phyloP scores from a whole-genome alignment of 2,329 filamentous ascomycete genomes.

The Dactylonectria estremocensis region DNA sequence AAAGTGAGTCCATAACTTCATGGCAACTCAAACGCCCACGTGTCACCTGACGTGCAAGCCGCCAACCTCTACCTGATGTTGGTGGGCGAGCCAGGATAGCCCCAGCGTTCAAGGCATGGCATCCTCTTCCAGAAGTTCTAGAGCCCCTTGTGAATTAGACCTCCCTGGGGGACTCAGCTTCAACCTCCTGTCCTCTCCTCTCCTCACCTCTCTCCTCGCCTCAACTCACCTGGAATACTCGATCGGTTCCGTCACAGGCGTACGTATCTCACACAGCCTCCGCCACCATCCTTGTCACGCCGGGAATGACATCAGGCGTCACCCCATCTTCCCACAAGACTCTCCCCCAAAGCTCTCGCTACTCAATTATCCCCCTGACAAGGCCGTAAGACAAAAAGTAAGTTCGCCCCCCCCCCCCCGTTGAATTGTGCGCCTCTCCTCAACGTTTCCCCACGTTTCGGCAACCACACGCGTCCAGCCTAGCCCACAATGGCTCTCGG shows the following conservation, averaged over 20 bases:
- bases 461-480: conserved; percentile 19
- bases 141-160: conserved; percentile 7
- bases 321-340: conserved; percentile 14
- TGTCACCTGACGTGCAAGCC: neutral
- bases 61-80: neutral
- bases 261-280: neutral
- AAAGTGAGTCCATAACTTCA: neutral
- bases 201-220: conserved; percentile 14
- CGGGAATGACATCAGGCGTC: conserved; percentile 21
- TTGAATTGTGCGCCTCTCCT: conserved; percentile 17
- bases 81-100: neutral
- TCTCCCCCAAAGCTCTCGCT: conserved; percentile 8
- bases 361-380: conserved; percentile 5
- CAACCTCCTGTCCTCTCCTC: conserved; percentile 9
- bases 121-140: conserved; percentile 1
- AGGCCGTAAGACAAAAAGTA: conserved; percentile 22
- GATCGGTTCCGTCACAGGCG: neutral
- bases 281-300: neutral
- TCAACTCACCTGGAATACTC: conserved; percentile 13
- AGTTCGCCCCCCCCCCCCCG: conserved; percentile 13
- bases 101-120: conserved; percentile 9
- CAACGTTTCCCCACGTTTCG: conserved; percentile 33
- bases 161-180: neutral
- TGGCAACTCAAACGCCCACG: neutral
- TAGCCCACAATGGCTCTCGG: conserved; percentile 23